Evolutionary conservation across 2,329 filamentous ascomycete species (phyloP).

Genomic region (Xylariaceae sp.): DNA sequence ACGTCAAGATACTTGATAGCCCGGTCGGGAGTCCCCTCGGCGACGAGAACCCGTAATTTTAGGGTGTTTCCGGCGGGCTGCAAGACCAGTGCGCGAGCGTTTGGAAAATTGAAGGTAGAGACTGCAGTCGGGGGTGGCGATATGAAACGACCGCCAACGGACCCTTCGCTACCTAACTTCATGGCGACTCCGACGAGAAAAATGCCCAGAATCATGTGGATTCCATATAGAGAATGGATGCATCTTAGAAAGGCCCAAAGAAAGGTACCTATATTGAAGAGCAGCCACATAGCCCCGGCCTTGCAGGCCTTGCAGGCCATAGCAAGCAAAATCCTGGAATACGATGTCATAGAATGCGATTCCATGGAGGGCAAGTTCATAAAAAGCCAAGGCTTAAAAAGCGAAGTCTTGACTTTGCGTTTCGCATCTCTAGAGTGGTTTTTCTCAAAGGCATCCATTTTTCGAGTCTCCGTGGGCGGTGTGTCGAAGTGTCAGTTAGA

Average conservation of each 20-base stretch:
- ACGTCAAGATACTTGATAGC: neutral
- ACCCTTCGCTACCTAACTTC: neutral
- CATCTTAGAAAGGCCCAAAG: too few species aligned
- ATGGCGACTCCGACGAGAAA: neutral
- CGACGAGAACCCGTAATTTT: neutral
- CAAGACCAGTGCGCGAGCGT: neutral
- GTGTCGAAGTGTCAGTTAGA: neutral
- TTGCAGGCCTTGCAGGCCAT: too few species aligned
- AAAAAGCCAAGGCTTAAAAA: too few species aligned
- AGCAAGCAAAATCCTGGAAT: too few species aligned
- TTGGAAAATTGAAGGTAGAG: neutral
- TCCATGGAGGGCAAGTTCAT: too few species aligned
- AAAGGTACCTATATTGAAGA: too few species aligned
- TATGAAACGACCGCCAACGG: neutral
- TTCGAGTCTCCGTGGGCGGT: neutral
- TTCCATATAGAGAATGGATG: too few species aligned
- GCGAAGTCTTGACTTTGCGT: too few species aligned
- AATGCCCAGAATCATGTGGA: too few species aligned
- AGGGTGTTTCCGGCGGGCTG: neutral
- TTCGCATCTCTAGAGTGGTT: too few species aligned
- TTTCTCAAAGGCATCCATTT: neutral
- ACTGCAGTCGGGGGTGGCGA: neutral
- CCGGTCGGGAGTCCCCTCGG: neutral
- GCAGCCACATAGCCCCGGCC: too few species aligned
- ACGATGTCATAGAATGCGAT: too few species aligned